Percentiles rank a stretch among this genome's conserved stretches.
Evolutionary conservation across 2,329 filamentous ascomycete species (phyloP).

Genomic region (Stagonosporopsis tanaceti): DNA sequence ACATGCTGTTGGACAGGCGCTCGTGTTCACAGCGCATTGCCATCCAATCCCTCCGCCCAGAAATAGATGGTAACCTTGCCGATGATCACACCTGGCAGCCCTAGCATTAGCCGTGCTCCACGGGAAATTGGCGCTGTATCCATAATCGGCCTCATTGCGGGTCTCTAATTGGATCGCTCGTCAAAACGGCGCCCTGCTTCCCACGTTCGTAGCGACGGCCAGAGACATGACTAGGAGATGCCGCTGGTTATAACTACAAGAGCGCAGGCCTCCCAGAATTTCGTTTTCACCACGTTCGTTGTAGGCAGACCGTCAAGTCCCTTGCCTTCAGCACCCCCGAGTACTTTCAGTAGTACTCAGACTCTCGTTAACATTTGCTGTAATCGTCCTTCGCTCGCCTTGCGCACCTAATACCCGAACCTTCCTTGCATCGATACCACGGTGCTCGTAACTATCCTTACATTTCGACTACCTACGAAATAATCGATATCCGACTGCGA

Average conservation of each 20-base stretch:
- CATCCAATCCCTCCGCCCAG: conserved; percentile 32
- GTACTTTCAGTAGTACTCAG: conserved; percentile 24
- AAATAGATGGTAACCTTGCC: conserved; percentile 35
- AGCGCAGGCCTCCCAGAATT: conserved; percentile 25
- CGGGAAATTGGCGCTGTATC: conserved; percentile 39
- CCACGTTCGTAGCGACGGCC: conserved; percentile 15
- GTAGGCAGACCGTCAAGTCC: conserved; percentile 34
- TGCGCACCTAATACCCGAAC: conserved; percentile 19
- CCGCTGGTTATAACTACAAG: conserved; percentile 31
- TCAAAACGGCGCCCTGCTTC: conserved; percentile 23
- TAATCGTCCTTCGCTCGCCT: conserved; percentile 21
- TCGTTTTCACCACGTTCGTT: conserved; percentile 32
- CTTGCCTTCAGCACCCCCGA: conserved; percentile 34
- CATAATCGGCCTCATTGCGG: conserved; percentile 23
- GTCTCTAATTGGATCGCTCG: conserved; percentile 7
- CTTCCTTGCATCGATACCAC: conserved; percentile 15
- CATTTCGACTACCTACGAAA: conserved; percentile 9
- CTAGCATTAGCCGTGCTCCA: conserved; percentile 34
- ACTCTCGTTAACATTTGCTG: conserved; percentile 26
- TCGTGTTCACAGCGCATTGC: conserved; percentile 17
- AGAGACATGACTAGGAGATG: conserved; percentile 26
- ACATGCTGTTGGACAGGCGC: conserved; percentile 19
- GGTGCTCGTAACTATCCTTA: conserved; percentile 18
- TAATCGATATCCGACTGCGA: conserved; percentile 8
- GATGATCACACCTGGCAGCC: conserved; percentile 30